phyloP scores from a whole-genome alignment of 164 flowering plant genomes.

The Warburgia ugandensis region DNA sequence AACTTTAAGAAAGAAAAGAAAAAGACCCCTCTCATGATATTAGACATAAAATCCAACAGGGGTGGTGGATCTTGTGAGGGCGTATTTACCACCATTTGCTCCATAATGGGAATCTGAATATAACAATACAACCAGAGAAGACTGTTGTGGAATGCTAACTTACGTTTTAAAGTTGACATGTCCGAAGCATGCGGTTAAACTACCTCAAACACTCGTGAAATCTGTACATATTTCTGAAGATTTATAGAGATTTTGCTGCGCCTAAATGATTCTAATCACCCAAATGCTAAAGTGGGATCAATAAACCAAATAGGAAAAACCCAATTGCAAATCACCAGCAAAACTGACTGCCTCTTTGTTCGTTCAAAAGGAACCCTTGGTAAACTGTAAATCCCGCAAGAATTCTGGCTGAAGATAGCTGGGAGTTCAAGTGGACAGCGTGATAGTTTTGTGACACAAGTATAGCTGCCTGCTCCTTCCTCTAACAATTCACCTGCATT shows the following conservation, averaged over 20 bases:
- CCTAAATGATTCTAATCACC: not conserved
- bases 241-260: not conserved
- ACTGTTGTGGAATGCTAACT: too few relatives aligned
- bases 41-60: too few relatives aligned
- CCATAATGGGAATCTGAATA: too few relatives aligned
- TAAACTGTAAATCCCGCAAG: not conserved
- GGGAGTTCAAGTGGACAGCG: not conserved
- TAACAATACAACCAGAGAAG: too few relatives aligned
- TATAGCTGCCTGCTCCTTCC: too few relatives aligned
- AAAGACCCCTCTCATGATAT: too few relatives aligned
- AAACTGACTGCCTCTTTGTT: conserved; percentile 7
- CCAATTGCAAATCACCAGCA: not conserved
- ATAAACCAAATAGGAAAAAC: not conserved
- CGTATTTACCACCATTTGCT: too few relatives aligned
- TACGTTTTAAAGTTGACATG: too few relatives aligned
- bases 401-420: not conserved
- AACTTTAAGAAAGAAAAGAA: too few relatives aligned
- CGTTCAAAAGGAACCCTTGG: not conserved
- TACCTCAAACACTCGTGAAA: not conserved
- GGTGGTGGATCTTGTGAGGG: too few relatives aligned
- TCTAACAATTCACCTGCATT: too few relatives aligned
- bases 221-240: not conserved
- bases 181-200: too few relatives aligned
- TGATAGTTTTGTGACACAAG: not conserved
- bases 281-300: not conserved